These are phyloP conservation scores for Aureobasidium leucospermi DNA, from an alignment of 2,329 filamentous ascomycete genomes.

Conservation along the genomic window DNA sequence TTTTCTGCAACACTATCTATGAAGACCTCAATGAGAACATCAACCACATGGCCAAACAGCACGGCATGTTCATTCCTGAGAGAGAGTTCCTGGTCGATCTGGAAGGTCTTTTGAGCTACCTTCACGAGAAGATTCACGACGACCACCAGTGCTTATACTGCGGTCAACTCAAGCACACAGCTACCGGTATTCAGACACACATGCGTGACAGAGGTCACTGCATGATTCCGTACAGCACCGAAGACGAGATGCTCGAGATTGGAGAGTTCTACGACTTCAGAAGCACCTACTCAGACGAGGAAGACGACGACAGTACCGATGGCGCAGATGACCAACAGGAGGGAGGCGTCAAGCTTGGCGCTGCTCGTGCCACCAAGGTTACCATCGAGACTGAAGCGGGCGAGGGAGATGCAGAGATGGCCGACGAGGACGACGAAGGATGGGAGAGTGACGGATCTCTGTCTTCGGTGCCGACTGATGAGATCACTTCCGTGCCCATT, in stretches of 20 bases:
- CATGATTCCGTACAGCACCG: conserved; percentile 85
- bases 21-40: conserved; percentile 68
- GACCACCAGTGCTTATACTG: conserved; percentile 83
- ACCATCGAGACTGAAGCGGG: conserved; percentile 41
- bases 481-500: conserved; percentile 71
- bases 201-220: conserved; percentile 97
- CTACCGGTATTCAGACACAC: conserved; percentile 81
- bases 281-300: conserved; percentile 84
- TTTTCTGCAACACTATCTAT: conserved; percentile 89
- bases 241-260: conserved; percentile 86
- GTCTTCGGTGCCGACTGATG: conserved; percentile 79
- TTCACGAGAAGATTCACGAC: conserved; percentile 73
- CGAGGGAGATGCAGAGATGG: conserved; percentile 48
- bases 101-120: conserved; percentile 69
- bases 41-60: conserved; percentile 82
- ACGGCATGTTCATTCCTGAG: conserved; percentile 95
- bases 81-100: conserved; percentile 73
- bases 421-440: conserved; percentile 59
- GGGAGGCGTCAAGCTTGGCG: conserved; percentile 63
- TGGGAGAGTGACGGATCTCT: conserved; percentile 91
- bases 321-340: conserved; percentile 38
- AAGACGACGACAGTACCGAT: conserved; percentile 50
- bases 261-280: conserved; percentile 97
- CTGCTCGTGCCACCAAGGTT: conserved; percentile 45
- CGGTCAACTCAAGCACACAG: conserved; percentile 70